These are phyloP conservation scores for Fusarium guadeloupense DNA, from an alignment of 2,329 filamentous ascomycete species.

Conservation along the genomic window DNA sequence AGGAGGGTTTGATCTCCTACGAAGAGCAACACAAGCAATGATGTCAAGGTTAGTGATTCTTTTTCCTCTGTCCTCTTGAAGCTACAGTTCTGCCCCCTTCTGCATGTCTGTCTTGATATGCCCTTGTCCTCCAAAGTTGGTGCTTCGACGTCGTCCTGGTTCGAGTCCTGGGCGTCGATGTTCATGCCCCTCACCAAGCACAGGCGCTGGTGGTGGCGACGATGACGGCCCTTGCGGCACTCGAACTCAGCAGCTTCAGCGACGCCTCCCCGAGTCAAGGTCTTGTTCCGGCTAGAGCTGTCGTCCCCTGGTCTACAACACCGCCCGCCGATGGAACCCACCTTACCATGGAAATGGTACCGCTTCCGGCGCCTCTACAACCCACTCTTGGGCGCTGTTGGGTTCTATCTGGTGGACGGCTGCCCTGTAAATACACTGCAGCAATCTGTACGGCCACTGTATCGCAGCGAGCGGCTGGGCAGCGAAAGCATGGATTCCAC, in stretches of 20 bases:
- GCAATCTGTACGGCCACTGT: slow-evolving; percentile 14
- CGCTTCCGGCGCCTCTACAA: slow-evolving; percentile 23
- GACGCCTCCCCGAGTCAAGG: slow-evolving; percentile 30
- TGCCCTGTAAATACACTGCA: slow-evolving; percentile 25
- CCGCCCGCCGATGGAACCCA: slow-evolving; percentile 36
- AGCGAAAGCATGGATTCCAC: slow-evolving; percentile 20
- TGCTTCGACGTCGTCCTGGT: not conserved
- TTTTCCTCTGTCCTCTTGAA: slow-evolving; percentile 36
- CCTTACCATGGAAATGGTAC: slow-evolving; percentile 32
- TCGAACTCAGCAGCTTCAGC: slow-evolving; percentile 29
- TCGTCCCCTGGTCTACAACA: slow-evolving; percentile 32
- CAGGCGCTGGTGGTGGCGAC: slow-evolving; percentile 31
- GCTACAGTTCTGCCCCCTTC: slow-evolving; percentile 5
- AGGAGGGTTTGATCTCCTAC: slow-evolving; percentile 65
- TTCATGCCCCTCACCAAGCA: slow-evolving; percentile 22
- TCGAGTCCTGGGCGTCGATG: slow-evolving; percentile 3
- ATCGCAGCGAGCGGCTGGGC: slow-evolving; percentile 14
- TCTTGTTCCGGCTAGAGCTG: slow-evolving; percentile 40
- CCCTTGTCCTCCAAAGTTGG: slow-evolving; percentile 28
- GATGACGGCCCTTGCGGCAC: slow-evolving; percentile 34
- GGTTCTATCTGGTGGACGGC: slow-evolving; percentile 21
- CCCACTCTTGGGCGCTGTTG: slow-evolving; percentile 33
- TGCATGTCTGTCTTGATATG: slow-evolving; percentile 1
- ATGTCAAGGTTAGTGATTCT: slow-evolving; percentile 66
- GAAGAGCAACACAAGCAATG: slow-evolving; percentile 69